A percentile compares a stretch with the other conserved stretches of the same genome.
These are phyloP conservation scores for Colletotrichum coccodes DNA, from an alignment of 2,329 filamentous ascomycete genomes.

Conservation along the genomic window DNA sequence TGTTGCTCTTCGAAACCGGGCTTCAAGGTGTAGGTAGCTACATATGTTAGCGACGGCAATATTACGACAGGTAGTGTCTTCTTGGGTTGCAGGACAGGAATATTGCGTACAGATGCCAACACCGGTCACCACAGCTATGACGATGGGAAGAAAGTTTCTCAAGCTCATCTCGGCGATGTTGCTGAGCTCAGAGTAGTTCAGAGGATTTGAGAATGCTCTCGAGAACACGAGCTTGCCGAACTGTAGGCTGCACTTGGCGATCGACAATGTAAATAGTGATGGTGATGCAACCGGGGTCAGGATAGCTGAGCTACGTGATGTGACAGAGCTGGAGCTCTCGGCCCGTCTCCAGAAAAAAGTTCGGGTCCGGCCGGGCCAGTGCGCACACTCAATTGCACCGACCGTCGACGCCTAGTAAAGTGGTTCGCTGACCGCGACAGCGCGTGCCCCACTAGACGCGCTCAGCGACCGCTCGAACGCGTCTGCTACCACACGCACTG, in stretches of 20 bases:
- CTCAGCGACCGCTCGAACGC: constrained; percentile 21
- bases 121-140: constrained; percentile 19
- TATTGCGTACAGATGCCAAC: constrained; percentile 19
- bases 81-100: not conserved
- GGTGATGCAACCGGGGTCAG: constrained; percentile 8
- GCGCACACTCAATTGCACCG: not conserved
- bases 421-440: constrained; percentile 16
- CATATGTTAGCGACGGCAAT: not conserved
- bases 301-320: not conserved
- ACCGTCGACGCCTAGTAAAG: constrained; percentile 4
- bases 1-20: constrained; percentile 23
- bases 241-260: not conserved
- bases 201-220: no score
- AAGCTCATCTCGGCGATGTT: constrained; percentile 13
- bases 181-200: not conserved
- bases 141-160: constrained; percentile 20
- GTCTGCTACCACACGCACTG: constrained; percentile 11
- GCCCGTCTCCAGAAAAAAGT: constrained; percentile 4
- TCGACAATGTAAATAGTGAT: not conserved
- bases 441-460: constrained; percentile 29
- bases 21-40: constrained; percentile 25
- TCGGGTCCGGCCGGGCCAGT: constrained; percentile 15
- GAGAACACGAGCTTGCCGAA: not conserved
- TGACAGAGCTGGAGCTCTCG: constrained; percentile 12
- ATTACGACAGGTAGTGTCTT: not conserved